Evolutionary conservation across 495 filamentous ascomycete genomes (phyloP).

Genomic region (Aspergillus funiculosus): DNA sequence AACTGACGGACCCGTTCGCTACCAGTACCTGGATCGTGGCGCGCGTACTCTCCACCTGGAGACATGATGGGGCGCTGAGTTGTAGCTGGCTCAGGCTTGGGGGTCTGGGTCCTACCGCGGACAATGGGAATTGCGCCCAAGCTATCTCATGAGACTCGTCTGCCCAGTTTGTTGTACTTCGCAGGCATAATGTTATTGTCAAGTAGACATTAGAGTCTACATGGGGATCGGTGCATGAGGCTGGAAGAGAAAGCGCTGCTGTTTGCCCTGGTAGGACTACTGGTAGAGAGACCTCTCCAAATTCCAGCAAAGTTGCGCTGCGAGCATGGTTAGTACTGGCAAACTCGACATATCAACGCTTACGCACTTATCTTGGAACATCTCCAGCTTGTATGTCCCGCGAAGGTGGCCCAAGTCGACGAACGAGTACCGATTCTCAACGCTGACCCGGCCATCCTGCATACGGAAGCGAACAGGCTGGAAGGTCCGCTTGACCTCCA

Average conservation of each 20-base stretch:
- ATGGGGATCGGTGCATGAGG: no score
- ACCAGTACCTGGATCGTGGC: not conserved
- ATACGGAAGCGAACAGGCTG: constrained; percentile 38
- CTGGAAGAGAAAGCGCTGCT: not conserved
- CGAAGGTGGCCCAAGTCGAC: constrained; percentile 41
- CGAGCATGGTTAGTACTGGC: no score
- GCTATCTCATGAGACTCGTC: constrained; percentile 28
- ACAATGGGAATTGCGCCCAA: constrained; percentile 19
- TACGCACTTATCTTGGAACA: not conserved
- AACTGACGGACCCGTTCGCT: no score
- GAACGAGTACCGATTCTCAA: constrained; percentile 52
- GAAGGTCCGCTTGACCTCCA: constrained; percentile 56
- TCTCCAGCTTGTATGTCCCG: constrained; percentile 18
- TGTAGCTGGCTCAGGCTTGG: no score
- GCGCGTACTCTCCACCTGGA: not conserved
- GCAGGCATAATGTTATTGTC: constrained; percentile 24
- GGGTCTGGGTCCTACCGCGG: not conserved
- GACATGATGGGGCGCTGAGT: not conserved
- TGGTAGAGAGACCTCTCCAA: not conserved
- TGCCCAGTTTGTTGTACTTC: constrained; percentile 20
- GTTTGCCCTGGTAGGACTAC: not conserved
- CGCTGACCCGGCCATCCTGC: constrained; percentile 9
- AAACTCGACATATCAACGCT: no score
- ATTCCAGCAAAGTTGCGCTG: no score
- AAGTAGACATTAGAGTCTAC: not conserved